Percentiles rank a stretch among this genome's conserved stretches.
These are phyloP conservation scores for Nicotiana knightiana DNA, from an alignment of 257 asterid species.

Conservation along the genomic window DNA sequence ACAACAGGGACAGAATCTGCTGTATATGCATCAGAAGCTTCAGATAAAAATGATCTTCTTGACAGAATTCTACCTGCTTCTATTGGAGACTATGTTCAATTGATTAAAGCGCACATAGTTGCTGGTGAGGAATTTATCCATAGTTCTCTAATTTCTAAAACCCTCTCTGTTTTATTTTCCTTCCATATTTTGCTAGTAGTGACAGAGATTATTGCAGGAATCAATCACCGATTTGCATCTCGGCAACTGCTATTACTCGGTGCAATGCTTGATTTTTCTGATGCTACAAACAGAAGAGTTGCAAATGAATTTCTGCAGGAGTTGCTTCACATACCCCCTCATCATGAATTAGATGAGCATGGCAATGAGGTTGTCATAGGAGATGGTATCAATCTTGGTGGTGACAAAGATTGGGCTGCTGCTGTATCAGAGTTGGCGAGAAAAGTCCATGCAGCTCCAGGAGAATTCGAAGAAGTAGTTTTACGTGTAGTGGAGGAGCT, in stretches of 20 bases:
- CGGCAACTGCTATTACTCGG: constrained; percentile 88
- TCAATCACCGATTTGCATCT: constrained; percentile 71
- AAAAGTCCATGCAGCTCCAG: constrained; percentile 67
- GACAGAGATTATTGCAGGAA: constrained; percentile 47
- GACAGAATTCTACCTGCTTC: constrained; percentile 79
- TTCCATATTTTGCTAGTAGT: constrained; percentile 8
- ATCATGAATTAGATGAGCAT: constrained; percentile 75
- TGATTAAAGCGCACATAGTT: constrained; percentile 72
- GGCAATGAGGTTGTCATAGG: constrained; percentile 70
- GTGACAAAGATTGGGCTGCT: constrained; percentile 92
- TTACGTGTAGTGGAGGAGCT: constrained; percentile 71
- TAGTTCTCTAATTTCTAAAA: neutral
- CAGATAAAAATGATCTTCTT: constrained; percentile 81
- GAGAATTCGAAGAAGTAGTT: constrained; percentile 84
- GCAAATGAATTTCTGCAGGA: constrained; percentile 71
- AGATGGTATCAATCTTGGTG: constrained; percentile 91
- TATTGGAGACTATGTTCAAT: constrained; percentile 61
- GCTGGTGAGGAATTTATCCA: constrained; percentile 60
- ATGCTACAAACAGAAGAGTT: constrained; percentile 74
- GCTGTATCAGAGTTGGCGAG: constrained; percentile 74
- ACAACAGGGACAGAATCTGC: constrained; percentile 83
- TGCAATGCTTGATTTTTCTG: constrained; percentile 82
- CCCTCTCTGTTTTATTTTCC: neutral
- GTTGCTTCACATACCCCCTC: constrained; percentile 62
- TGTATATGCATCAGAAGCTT: constrained; percentile 92